A percentile compares a stretch with the other conserved stretches of the same genome.
phyloP scores from a whole-genome alignment of 2,329 filamentous ascomycete species.

The Cyanodermella asteris region DNA sequence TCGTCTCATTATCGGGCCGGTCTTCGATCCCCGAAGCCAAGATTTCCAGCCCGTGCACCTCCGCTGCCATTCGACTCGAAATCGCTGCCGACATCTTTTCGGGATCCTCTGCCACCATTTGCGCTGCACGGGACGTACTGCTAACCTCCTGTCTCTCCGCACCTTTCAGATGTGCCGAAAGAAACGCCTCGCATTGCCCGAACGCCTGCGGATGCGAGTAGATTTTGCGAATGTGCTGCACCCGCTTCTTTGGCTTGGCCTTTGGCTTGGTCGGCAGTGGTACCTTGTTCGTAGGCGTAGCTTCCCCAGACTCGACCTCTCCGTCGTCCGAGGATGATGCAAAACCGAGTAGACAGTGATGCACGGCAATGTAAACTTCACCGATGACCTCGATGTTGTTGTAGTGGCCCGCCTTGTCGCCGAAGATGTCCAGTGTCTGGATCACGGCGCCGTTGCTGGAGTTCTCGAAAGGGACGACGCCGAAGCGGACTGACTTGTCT shows the following conservation, averaged over 20 bases:
- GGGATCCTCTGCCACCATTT: slow-evolving; percentile 43
- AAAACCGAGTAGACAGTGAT: slow-evolving; percentile 73
- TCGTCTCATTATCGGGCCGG: slow-evolving; percentile 22
- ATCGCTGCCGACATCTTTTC: slow-evolving; percentile 51
- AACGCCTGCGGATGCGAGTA: slow-evolving; percentile 94
- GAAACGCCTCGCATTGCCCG: slow-evolving; percentile 66
- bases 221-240: slow-evolving; percentile 47
- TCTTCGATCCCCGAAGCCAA: slow-evolving; percentile 32
- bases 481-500: slow-evolving; percentile 38
- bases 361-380: slow-evolving; percentile 70
- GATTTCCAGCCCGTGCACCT: slow-evolving; percentile 43
- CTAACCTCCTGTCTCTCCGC: slow-evolving; percentile 66
- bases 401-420: slow-evolving; percentile 45
- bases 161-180: slow-evolving; percentile 45
- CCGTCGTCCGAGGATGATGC: no score
- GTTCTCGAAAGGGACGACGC: slow-evolving; percentile 89
- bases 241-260: slow-evolving; percentile 25
- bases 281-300: slow-evolving; percentile 3
- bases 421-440: slow-evolving; percentile 72
- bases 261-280: slow-evolving; percentile 8
- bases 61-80: slow-evolving; percentile 50
- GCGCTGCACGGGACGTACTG: slow-evolving; percentile 67
- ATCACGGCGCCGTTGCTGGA: slow-evolving; percentile 84
- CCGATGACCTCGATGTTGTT: slow-evolving; percentile 53
- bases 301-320: background rate